Conservation (phyloP, 1,284 basidiomycete genomes). For the Ustilago loliicola region DNA sequence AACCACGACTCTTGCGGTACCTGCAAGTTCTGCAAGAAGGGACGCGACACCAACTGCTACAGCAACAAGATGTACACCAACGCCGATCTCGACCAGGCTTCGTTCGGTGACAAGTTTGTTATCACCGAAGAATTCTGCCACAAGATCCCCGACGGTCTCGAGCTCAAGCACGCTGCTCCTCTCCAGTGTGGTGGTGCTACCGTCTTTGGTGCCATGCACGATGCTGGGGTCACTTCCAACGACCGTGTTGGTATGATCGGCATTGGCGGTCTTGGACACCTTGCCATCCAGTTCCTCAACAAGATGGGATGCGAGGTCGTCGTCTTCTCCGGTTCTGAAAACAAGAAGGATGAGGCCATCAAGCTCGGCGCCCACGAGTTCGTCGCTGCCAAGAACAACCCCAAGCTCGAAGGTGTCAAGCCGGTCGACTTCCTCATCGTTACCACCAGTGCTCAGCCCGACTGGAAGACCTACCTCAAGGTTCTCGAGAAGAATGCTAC, state of each 20-base stretch:
- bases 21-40: conserved; percentile 63
- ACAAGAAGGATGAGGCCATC: conserved; percentile 59
- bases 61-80: conserved; percentile 58
- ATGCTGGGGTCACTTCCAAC: conserved; percentile 31
- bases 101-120: conserved; percentile 66
- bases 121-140: conserved; percentile 62
- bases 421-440: conserved; percentile 61
- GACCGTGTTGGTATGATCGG: conserved; percentile 57
- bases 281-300: conserved; percentile 57
- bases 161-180: conserved; percentile 61
- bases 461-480: conserved; percentile 62
- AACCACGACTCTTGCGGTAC: conserved; percentile 60
- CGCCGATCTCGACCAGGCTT: conserved; percentile 59
- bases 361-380: conserved; percentile 62
- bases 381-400: conserved; percentile 62
- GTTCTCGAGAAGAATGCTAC: conserved; percentile 57
- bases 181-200: conserved; percentile 61
- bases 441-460: conserved; percentile 62
- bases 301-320: conserved; percentile 61
- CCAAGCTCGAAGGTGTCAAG: conserved; percentile 60
- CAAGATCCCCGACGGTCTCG: conserved; percentile 60
- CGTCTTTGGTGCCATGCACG: conserved; percentile 55
- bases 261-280: conserved; percentile 56
- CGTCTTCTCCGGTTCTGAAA: conserved; percentile 56
- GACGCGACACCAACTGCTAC: conserved; percentile 62